Evolutionary conservation across 768 basidiomycete genomes (phyloP).

Genomic region (Lactarius akahatsu): DNA sequence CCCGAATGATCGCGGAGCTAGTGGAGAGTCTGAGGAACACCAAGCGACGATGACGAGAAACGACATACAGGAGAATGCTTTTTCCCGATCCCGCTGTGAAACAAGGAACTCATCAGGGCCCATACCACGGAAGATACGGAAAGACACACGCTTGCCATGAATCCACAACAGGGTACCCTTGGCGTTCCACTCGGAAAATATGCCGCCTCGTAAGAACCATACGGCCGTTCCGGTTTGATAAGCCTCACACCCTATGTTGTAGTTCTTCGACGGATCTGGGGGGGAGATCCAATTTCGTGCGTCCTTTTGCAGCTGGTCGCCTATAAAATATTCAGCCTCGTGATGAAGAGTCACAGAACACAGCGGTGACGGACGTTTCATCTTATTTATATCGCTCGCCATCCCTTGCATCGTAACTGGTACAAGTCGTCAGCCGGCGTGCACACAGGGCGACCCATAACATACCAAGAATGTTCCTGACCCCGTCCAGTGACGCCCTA

Average conservation of each 20-base stretch:
- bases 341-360: neutral
- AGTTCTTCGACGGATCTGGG: conserved; percentile 1
- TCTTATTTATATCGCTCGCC: neutral
- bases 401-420: conserved; percentile 3
- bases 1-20: neutral
- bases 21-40: neutral
- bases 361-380: neutral
- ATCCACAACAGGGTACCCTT: neutral
- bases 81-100: neutral
- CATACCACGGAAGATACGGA: neutral
- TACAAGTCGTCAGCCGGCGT: neutral
- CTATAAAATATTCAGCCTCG: neutral
- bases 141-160: neutral
- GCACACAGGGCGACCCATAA: neutral
- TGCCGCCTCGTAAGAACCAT: neutral
- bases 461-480: neutral
- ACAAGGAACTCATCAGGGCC: neutral
- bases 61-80: neutral
- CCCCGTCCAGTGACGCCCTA: neutral
- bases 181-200: neutral
- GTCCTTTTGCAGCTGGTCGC: neutral
- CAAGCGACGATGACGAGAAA: neutral
- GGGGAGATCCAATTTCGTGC: neutral
- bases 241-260: neutral
- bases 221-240: neutral